phyloP scores from a whole-genome alignment of 2,329 filamentous ascomycete genomes.

The Leptographium galeiforme region DNA sequence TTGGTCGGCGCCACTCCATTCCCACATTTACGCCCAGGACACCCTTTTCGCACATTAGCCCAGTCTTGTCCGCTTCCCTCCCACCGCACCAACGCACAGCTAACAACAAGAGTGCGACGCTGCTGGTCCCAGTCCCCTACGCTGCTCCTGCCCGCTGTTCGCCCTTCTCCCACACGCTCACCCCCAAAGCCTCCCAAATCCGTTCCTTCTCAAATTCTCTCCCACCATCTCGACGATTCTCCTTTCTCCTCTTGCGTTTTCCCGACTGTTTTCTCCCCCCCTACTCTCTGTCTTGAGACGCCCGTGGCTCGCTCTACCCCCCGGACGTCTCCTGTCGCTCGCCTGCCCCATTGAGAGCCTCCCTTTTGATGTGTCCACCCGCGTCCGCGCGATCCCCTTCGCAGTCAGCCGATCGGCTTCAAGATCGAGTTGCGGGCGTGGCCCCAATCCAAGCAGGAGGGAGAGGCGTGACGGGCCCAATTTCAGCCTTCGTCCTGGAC shows the following conservation, averaged over 20 bases:
- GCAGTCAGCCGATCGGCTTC: slow-evolving; percentile 10
- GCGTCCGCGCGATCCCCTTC: slow-evolving; percentile 9
- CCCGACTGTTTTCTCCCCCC: neutral
- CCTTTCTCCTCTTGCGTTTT: slow-evolving; percentile 2
- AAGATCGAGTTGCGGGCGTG: slow-evolving; percentile 11
- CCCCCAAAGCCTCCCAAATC: neutral
- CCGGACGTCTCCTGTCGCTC: neutral
- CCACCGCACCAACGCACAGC: neutral
- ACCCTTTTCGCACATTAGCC: neutral
- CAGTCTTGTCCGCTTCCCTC: neutral
- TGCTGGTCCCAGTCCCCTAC: neutral
- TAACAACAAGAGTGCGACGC: neutral
- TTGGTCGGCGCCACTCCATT: slow-evolving; percentile 3
- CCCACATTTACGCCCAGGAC: slow-evolving; percentile 10
- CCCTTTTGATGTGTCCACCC: slow-evolving; percentile 11
- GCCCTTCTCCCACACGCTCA: neutral
- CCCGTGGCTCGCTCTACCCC: neutral
- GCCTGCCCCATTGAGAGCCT: neutral
- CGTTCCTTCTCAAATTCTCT: slow-evolving; percentile 6
- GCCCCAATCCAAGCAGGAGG: slow-evolving; percentile 8
- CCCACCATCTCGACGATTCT: slow-evolving; percentile 7
- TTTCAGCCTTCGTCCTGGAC: too few species aligned
- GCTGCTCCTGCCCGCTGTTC: neutral
- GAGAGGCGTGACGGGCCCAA: neutral
- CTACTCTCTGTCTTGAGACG: neutral